Base-by-base conservation (phyloP, 2,329 filamentous ascomycete species). In the Triangularia setosa region DNA sequence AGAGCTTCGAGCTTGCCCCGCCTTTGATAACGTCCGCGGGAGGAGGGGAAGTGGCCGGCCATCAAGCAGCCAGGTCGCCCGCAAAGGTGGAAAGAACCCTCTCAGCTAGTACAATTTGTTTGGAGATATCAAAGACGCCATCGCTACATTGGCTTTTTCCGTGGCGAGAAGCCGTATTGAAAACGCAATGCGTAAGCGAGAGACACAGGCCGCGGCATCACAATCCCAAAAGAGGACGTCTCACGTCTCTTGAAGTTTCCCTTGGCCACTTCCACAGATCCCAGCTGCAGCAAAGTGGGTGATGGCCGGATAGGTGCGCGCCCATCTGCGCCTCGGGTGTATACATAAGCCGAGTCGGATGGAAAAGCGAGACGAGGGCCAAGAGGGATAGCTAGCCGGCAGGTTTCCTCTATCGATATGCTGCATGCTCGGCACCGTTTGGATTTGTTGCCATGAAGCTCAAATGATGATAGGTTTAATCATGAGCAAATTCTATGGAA, bases 371-470 rank as follows among this genome's bases (percentile, higher is more conserved):
- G 27, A 59, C 18, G 30, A 59, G 57, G 9, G 33, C 14, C 30
- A 59, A 44, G 57, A 25, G 57, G 25, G 23, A 30, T 33, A 23
- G 56, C 16, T 58, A 23, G 24, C 56, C n/a, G 18, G 18, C 21
- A 23, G 56, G 54, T 30, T 57, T 18, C 30, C 56, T 23, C 33
- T 58, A 58, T 58, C 55, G 28, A 33, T 58, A 58, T 58, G 28
- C 40, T 35, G 28, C 55, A 58, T 30, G 27, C n/a, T 21, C 55
- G 24, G 28, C n/a, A 28, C 55, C 27, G 28, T 48, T 48, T 48
- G 40, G 18, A 48, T 21, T 48, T 18, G 40, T 21, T 40, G 35
- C 35, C 21, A 58, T 58, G 33, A 58, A 30, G 56, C 35, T 24
- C 8, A 44, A 27, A 59, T 59, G 57, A 59, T 21, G 57, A 44